Conservation (phyloP, 2,329 filamentous ascomycete species). For the Lasiodiplodia hormozganensis region DNA sequence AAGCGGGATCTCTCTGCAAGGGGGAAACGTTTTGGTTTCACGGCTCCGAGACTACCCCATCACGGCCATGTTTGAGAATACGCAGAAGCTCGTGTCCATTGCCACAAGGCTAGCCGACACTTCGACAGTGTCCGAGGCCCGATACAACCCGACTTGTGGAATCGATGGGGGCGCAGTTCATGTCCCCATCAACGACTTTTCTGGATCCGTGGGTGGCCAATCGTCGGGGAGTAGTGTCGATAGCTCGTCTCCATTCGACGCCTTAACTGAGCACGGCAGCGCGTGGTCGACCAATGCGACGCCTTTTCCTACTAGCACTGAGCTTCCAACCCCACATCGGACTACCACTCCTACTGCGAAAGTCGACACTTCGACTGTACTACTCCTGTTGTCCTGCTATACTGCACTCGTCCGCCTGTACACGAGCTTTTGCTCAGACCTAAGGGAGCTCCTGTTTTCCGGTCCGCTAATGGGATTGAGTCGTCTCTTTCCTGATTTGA, state of each 20-base stretch:
- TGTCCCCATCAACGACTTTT: background rate
- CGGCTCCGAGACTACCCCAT: slow-evolving; percentile 1
- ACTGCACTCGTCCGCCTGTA: background rate
- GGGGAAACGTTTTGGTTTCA: background rate
- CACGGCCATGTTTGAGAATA: background rate
- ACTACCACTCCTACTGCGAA: background rate
- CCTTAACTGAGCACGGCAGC: background rate
- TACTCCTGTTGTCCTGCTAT: slow-evolving; percentile 5
- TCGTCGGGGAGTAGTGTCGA: background rate
- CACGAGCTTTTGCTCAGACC: background rate
- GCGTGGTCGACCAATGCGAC: background rate
- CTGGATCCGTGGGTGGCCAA: background rate
- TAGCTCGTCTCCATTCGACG: background rate
- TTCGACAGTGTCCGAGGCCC: background rate
- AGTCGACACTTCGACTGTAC: background rate
- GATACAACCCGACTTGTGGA: background rate
- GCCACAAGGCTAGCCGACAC: background rate
- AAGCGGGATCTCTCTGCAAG: background rate
- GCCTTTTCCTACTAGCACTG: background rate
- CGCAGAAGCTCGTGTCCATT: slow-evolving; percentile 8
- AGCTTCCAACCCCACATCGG: background rate
- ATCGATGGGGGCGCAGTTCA: background rate
- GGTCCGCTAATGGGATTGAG: background rate
- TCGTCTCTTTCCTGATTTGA: slow-evolving; percentile 2
- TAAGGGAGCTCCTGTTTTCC: background rate